Evolutionary conservation across 148 eudicot species (phyloP).

Genomic region (Camellia lanceoleosa): DNA sequence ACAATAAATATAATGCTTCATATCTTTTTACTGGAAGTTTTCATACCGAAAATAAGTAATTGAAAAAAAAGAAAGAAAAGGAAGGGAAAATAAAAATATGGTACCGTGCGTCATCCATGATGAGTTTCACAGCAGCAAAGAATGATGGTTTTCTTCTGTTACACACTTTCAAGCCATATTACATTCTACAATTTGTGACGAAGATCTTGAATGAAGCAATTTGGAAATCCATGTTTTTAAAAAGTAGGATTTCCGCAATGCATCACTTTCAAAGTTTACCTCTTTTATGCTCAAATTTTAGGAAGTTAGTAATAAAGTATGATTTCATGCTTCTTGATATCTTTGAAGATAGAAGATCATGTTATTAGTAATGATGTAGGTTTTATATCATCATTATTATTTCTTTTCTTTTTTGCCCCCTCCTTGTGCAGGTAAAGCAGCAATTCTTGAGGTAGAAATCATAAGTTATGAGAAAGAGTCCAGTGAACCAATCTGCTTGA

Average conservation of each 20-base stretch:
- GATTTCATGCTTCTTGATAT: not conserved
- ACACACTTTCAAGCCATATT: not conserved
- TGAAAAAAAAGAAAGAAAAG: not conserved
- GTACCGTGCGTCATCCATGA: not conserved
- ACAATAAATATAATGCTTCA: not conserved
- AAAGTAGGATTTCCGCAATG: not conserved
- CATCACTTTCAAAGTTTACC: not conserved
- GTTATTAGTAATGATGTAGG: not conserved
- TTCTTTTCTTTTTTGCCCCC: not conserved
- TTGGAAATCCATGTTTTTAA: not conserved
- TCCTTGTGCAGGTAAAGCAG: constrained; percentile 63
- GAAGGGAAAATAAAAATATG: not conserved
- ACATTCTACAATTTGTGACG: constrained; percentile 2
- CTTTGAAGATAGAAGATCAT: not conserved
- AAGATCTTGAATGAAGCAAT: not conserved
- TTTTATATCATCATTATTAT: not conserved
- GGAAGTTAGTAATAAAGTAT: not conserved
- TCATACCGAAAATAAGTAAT: not conserved
- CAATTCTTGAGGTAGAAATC: constrained; percentile 70
- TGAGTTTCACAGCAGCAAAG: not conserved
- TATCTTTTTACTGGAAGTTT: not conserved
- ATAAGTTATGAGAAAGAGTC: constrained; percentile 57
- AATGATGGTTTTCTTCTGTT: not conserved
- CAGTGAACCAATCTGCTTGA: constrained; percentile 68
- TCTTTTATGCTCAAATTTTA: not conserved